Conservation (phyloP, 2,329 filamentous ascomycete species). For the Penicillium psychrosexuale region DNA sequence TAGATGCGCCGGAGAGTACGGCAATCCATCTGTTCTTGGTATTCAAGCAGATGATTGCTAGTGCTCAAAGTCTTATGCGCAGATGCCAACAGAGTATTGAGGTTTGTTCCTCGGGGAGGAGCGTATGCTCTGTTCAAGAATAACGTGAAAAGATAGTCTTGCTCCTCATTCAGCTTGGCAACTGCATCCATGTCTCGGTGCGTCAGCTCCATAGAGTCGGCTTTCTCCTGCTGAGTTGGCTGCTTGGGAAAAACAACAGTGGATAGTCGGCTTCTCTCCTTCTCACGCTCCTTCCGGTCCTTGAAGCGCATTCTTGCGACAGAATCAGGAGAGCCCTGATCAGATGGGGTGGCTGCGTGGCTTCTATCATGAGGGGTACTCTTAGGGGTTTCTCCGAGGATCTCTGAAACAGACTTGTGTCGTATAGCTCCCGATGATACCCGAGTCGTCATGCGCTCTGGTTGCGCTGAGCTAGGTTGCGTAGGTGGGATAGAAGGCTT, state of each 20-base stretch:
- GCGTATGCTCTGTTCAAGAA: constrained; percentile 60
- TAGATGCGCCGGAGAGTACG: constrained; percentile 84
- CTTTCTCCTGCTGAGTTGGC: constrained; percentile 50
- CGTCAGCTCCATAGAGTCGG: constrained; percentile 37
- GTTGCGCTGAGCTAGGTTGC: constrained; percentile 33
- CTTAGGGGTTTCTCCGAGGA: constrained; percentile 59
- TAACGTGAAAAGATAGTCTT: constrained; percentile 62
- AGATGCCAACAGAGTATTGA: constrained; percentile 72
- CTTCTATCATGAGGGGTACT: constrained; percentile 34
- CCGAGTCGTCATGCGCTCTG: constrained; percentile 63
- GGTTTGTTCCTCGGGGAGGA: constrained; percentile 51
- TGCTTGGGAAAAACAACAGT: constrained; percentile 77
- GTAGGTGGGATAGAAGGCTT: constrained; percentile 22
- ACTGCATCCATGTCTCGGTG: constrained; percentile 47
- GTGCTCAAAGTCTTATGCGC: constrained; percentile 90
- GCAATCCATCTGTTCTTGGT: constrained; percentile 83
- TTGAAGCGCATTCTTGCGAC: constrained; percentile 42
- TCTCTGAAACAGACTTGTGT: constrained; percentile 71
- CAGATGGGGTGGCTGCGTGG: constrained; percentile 22
- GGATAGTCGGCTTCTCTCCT: constrained; percentile 61
- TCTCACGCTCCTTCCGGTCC: constrained; percentile 57
- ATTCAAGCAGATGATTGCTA: constrained; percentile 74
- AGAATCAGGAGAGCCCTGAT: constrained; percentile 30
- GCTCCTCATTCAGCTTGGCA: constrained; percentile 44
- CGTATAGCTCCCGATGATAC: constrained; percentile 68